Evolutionary conservation across 2,329 filamentous ascomycete genomes (phyloP).

Genomic region (Cadophora gregata): DNA sequence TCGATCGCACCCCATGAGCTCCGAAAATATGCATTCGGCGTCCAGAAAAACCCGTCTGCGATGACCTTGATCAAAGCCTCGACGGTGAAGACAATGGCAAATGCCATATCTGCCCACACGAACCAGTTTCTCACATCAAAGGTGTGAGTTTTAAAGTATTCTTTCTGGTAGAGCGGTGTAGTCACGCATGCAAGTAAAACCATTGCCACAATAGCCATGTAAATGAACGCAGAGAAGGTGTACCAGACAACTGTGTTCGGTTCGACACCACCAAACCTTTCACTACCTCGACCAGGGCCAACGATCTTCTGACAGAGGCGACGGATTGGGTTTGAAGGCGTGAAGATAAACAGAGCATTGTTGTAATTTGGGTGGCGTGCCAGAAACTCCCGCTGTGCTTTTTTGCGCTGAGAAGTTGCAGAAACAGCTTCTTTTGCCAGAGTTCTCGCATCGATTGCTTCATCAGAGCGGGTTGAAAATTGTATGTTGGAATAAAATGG

Average conservation of each 20-base stretch:
- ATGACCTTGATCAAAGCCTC: constrained; percentile 93
- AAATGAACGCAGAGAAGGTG: constrained; percentile 89
- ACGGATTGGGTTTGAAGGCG: constrained; percentile 77
- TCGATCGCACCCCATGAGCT: constrained; percentile 98
- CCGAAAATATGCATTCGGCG: constrained; percentile 94
- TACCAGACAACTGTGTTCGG: constrained; percentile 94
- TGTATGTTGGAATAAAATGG: constrained; percentile 91
- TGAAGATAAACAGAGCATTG: constrained; percentile 87
- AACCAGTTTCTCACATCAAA: constrained; percentile 84
- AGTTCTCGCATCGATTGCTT: constrained; percentile 80
- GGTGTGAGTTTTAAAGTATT: constrained; percentile 71
- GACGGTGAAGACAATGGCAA: constrained; percentile 82
- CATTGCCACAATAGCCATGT: constrained; percentile 94
- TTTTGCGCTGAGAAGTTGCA: constrained; percentile 81
- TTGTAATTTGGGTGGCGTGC: constrained; percentile 89
- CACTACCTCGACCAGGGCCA: constrained; percentile 84
- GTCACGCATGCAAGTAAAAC: constrained; percentile 94
- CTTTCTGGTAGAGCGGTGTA: constrained; percentile 90
- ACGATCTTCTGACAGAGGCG: constrained; percentile 87
- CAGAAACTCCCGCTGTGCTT: constrained; percentile 89
- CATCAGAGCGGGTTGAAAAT: constrained; percentile 67
- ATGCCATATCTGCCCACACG: constrained; percentile 89
- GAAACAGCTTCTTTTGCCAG: constrained; percentile 92
- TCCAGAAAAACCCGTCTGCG: constrained; percentile 95
- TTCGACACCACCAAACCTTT: constrained; percentile 87